Conservation (phyloP, 2,329 filamentous ascomycete genomes). For the Aureobasidium sp. region DNA sequence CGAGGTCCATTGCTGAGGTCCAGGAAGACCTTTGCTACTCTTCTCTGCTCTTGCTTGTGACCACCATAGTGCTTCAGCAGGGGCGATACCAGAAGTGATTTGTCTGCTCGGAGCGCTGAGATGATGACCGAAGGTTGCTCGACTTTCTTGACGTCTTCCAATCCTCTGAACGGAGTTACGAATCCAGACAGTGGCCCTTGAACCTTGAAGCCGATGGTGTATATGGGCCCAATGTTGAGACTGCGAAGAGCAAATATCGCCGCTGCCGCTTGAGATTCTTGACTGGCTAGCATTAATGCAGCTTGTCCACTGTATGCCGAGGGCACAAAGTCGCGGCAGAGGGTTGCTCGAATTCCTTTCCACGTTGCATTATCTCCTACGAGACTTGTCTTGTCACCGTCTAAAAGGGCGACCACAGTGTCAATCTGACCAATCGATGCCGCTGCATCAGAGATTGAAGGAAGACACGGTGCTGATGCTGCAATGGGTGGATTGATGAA, state of each 20-base stretch:
- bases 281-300: constrained; percentile 66
- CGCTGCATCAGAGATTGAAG: constrained; percentile 64
- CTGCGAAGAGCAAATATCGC: constrained; percentile 71
- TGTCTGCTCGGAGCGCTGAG: constrained; percentile 69
- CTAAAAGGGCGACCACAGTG: constrained; percentile 60
- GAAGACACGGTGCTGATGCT: constrained; percentile 48
- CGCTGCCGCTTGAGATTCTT: constrained; percentile 66
- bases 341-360: constrained; percentile 74
- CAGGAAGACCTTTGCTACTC: constrained; percentile 53
- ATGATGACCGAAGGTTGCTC: constrained; percentile 76
- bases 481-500: constrained; percentile 66
- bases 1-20: constrained; percentile 64
- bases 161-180: constrained; percentile 56
- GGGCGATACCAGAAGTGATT: constrained; percentile 69
- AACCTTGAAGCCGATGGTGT: constrained; percentile 70
- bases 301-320: constrained; percentile 70
- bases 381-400: constrained; percentile 46
- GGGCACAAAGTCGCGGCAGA: constrained; percentile 73
- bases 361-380: constrained; percentile 76
- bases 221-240: constrained; percentile 68
- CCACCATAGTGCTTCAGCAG: constrained; percentile 61
- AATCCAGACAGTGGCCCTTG: constrained; percentile 53
- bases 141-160: constrained; percentile 73
- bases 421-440: constrained; percentile 73
- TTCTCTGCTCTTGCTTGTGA: constrained; percentile 29